Evolutionary conservation across 768 basidiomycete species (phyloP), one percentile per base, ranked within the genome.

Genomic region (Mycena capillaripes): DNA sequence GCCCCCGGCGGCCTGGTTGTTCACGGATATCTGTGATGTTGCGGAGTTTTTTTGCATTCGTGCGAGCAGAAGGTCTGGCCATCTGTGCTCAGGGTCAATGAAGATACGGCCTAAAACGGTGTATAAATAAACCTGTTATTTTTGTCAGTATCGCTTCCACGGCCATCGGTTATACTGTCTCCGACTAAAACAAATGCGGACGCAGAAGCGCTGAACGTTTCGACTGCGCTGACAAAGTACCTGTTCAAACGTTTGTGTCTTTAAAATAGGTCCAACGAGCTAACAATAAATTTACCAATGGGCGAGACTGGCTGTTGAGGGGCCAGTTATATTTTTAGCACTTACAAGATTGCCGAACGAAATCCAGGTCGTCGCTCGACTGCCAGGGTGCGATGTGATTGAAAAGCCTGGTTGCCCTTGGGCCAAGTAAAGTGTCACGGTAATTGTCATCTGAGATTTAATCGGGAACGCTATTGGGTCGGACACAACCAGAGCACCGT

Each of bases 161-260:
- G 83, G 21, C 88, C 88, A 69, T 89, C 88, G 2, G 88, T 89
- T 66, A 88, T 86, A 75, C 86, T 88, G 78, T 89, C 88, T 7
- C 88, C 88, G 34, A 89, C 82, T 66, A 89, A 84, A 34, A 82
- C 83, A 30, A 87, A 80, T 9, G 82, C 77, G 36, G 78, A 75
- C 0, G 74, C 76, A 9, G 70, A 69, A 7, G 84, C 80, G 0
- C 81, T 80, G 80, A 83, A 85, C 1, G 80, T 83, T 63, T 87
- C 85, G 16, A 88, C 80, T 0, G 84, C 83, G 70, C 85, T 87
- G 38, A 86, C 70, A 74, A 85, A 86, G 79, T 82, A 87, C 85
- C 84, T 84, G 67, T 17, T n/a, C n/a, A n/a, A n/a, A 44, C 19
- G 16, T 6, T 38, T 52, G 38, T 63, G 21, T 59, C 42, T 4